phyloP scores from a whole-genome alignment of 495 filamentous ascomycete genomes.

The Apodospora peruviana region DNA sequence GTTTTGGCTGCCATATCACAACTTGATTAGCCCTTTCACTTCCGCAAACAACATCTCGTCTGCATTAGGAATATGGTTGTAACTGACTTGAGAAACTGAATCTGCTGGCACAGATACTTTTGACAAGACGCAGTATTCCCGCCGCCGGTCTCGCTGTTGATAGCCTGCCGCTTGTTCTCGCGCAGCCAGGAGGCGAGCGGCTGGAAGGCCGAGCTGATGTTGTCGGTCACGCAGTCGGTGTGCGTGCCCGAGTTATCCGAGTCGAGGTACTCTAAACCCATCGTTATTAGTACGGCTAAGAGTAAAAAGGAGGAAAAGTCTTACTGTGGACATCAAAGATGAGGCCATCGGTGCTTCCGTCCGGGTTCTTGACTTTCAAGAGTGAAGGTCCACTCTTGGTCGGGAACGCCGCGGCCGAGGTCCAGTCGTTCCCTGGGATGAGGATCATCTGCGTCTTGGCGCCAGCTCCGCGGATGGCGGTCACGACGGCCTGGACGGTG shows the following conservation, averaged over 20 bases:
- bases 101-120: constrained; percentile 31
- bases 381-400: constrained; percentile 41
- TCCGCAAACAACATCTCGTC: too few species aligned
- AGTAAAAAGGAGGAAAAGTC: background rate
- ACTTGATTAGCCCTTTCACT: too few species aligned
- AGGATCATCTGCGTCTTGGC: constrained; percentile 47
- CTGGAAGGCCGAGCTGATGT: constrained; percentile 38
- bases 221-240: constrained; percentile 43
- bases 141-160: constrained; percentile 48
- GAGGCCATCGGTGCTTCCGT: constrained; percentile 41
- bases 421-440: constrained; percentile 42
- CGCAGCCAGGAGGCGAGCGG: constrained; percentile 43
- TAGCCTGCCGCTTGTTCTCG: constrained; percentile 41
- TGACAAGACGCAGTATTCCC: constrained; percentile 40
- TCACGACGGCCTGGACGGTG: constrained; percentile 49
- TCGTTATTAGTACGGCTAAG: background rate
- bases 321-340: constrained; percentile 44
- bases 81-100: constrained; percentile 28
- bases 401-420: constrained; percentile 37
- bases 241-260: constrained; percentile 48
- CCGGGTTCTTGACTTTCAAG: constrained; percentile 42
- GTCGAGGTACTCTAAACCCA: constrained; percentile 49
- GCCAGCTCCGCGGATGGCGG: constrained; percentile 44
- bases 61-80: too few species aligned
- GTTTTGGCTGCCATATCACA: constrained; percentile 25